phyloP scores from a whole-genome alignment of 106 monocot genomes.

The Iris macrosiphon region DNA sequence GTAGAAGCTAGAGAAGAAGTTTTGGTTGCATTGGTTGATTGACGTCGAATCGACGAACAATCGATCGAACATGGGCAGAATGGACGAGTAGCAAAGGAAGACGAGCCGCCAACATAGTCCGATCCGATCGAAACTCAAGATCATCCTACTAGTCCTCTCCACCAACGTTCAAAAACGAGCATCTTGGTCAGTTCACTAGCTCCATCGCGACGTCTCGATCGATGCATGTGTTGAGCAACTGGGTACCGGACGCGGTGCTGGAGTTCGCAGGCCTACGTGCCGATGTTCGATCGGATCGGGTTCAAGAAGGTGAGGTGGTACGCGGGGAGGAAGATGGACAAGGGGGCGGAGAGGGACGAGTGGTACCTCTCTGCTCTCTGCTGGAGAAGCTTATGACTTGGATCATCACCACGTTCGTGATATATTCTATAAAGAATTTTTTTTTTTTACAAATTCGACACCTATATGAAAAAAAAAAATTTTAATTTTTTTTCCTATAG shows the following conservation, averaged over 20 bases:
- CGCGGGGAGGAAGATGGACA: conserved; percentile 46
- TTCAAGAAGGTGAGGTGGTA: conserved; percentile 40
- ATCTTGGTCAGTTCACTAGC: conserved; percentile 35
- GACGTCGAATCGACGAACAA: too few species aligned
- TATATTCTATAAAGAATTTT: too few species aligned
- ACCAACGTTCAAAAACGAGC: conserved; percentile 46
- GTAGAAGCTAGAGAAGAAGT: too few species aligned
- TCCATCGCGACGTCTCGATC: conserved; percentile 50
- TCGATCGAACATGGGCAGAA: conserved; percentile 31
- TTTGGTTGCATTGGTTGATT: too few species aligned
- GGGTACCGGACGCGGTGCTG: conserved; percentile 38
- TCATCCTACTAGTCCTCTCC: conserved; percentile 29
- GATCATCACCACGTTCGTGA: too few species aligned
- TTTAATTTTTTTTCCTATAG: too few species aligned
- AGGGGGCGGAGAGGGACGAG: conserved; percentile 38
- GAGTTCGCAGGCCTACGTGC: conserved; percentile 48
- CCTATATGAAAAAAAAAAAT: too few species aligned
- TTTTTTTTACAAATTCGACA: too few species aligned
- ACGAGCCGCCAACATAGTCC: conserved; percentile 10
- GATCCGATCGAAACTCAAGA: conserved; percentile 30
- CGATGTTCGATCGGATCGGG: conserved; percentile 42
- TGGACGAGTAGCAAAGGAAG: conserved; percentile 18
- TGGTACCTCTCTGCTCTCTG: conserved; percentile 59
- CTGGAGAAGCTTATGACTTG: conserved; percentile 46
- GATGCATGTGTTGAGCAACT: conserved; percentile 48